These are phyloP conservation scores for Citrus glauca DNA, from an alignment of 345 rosid genomes.

Conservation along the genomic window DNA sequence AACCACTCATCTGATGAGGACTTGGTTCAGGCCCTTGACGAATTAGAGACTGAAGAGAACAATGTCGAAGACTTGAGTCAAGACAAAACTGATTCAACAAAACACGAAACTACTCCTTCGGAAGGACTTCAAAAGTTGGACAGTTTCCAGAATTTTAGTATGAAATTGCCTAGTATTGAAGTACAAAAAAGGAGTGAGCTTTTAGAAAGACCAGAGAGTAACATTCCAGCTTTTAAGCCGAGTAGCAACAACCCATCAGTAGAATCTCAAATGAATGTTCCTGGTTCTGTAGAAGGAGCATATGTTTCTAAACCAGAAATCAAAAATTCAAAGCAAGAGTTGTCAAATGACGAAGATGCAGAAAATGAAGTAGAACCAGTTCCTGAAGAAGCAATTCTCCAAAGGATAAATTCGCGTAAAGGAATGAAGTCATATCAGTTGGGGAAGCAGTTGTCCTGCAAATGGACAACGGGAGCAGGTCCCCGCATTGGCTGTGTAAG, in stretches of 20 bases:
- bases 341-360: constrained; percentile 19
- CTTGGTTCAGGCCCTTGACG: constrained; percentile 25
- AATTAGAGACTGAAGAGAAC: constrained; percentile 28
- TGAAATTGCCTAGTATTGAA: constrained; percentile 41
- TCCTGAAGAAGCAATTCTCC: constrained; percentile 47
- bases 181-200: constrained; percentile 38
- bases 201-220: constrained; percentile 17
- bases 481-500: constrained; percentile 93
- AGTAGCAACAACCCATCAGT: constrained; percentile 10
- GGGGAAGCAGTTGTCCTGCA: constrained; percentile 79
- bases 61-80: constrained; percentile 16
- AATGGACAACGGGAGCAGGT: constrained; percentile 97
- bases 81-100: constrained; percentile 22
- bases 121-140: constrained; percentile 13
- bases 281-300: constrained; percentile 37
- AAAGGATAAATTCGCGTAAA: constrained; percentile 60
- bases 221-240: constrained; percentile 16
- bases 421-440: constrained; percentile 62
- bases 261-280: constrained; percentile 25
- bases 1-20: constrained; percentile 63
- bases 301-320: constrained; percentile 20
- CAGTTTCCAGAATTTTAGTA: constrained; percentile 18
- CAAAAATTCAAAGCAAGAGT: constrained; percentile 10
- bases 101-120: constrained; percentile 27
- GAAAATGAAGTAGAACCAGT: constrained; percentile 32